These are phyloP conservation scores for Solanum peruvianum DNA, from an alignment of 257 asterid genomes.

Conservation along the genomic window DNA sequence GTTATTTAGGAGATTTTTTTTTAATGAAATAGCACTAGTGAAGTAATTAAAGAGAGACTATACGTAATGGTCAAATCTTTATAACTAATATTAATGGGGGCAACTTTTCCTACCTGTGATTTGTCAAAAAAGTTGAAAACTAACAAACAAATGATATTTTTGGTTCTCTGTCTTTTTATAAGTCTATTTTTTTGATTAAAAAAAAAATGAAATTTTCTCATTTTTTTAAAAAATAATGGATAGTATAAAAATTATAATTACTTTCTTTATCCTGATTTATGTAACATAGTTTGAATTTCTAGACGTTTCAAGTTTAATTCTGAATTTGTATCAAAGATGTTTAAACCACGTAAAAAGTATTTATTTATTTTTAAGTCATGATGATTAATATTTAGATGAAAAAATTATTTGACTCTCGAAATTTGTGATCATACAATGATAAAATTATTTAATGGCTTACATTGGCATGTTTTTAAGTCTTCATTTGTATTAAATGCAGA, in stretches of 20 bases:
- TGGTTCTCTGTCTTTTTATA: not conserved
- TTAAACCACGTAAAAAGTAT: not conserved
- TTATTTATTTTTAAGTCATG: not conserved
- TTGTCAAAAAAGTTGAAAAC: not conserved
- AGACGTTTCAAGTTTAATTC: not conserved
- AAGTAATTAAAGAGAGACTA: not conserved
- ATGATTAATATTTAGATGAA: not conserved
- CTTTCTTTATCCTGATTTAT: too few relatives aligned
- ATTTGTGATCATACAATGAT: not conserved
- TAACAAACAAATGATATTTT: not conserved
- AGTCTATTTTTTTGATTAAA: too few relatives aligned
- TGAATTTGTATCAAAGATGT: too few relatives aligned
- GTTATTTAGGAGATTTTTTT: too few relatives aligned
- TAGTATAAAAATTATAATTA: too few relatives aligned
- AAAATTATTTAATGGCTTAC: too few relatives aligned
- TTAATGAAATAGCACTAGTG: not conserved
- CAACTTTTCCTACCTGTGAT: not conserved
- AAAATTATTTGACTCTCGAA: fast-evolving
- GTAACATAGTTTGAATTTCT: not conserved
- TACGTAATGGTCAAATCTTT: not conserved
- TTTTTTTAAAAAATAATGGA: too few relatives aligned
- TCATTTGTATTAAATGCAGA: conserved; percentile 18
- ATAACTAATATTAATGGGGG: not conserved
- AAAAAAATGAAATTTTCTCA: not conserved
- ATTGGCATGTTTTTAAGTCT: not conserved